These are phyloP conservation scores for Starmerella stigmatis DNA, from an alignment of 805 yeast genomes.

Conservation along the genomic window DNA sequence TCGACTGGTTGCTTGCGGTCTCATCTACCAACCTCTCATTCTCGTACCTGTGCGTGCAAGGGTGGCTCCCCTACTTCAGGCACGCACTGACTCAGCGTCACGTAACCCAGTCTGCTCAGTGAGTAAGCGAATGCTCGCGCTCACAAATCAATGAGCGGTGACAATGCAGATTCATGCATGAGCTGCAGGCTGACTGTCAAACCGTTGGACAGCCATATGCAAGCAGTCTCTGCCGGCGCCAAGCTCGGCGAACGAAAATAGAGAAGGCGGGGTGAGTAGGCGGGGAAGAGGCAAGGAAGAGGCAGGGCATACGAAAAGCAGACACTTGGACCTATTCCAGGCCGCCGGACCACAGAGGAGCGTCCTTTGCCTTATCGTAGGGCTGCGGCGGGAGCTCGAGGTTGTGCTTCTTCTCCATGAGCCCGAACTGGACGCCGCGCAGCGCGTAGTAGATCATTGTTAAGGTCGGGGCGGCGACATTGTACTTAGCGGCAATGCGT, in stretches of 20 bases:
- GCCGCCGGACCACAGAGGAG: conserved; percentile 5
- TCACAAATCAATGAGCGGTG: neutral
- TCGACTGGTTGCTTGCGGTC: too few relatives aligned
- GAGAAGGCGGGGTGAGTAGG: too few relatives aligned
- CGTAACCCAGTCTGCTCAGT: neutral
- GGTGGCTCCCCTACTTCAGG: conserved; percentile 1
- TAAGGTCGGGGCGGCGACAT: conserved; percentile 50
- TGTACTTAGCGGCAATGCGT: conserved; percentile 39
- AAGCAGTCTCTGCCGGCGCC: too few relatives aligned
- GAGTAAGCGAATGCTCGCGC: neutral
- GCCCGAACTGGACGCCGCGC: conserved; percentile 48
- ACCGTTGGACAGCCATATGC: too few relatives aligned
- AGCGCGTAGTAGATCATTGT: conserved; percentile 48
- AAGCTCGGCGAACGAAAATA: too few relatives aligned
- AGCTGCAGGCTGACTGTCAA: too few relatives aligned
- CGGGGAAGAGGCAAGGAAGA: too few relatives aligned
- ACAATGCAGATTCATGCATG: too few relatives aligned
- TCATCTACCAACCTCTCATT: too few relatives aligned
- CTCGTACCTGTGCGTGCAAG: too few relatives aligned
- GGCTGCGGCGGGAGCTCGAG: conserved; percentile 34
- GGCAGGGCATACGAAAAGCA: too few relatives aligned
- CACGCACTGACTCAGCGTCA: conserved; percentile 1
- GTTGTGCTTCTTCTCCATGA: conserved; percentile 48
- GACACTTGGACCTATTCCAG: too few relatives aligned
- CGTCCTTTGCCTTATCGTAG: conserved; percentile 4